Conservation (phyloP, 2,329 filamentous ascomycete genomes). For the Ilyonectria sp. region DNA sequence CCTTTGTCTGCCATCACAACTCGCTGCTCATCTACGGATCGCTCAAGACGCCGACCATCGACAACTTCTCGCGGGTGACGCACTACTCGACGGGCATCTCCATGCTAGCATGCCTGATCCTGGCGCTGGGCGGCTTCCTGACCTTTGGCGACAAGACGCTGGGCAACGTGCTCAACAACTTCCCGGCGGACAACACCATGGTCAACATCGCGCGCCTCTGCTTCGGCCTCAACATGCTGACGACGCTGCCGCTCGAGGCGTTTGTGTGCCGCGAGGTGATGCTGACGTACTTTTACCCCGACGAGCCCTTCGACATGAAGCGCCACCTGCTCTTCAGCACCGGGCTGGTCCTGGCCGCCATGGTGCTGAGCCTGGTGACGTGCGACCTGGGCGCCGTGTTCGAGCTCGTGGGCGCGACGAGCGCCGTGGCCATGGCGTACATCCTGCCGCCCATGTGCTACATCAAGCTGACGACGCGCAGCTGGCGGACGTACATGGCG, state of each 20-base stretch:
- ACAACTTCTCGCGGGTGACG: slow-evolving; percentile 93
- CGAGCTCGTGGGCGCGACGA: slow-evolving; percentile 95
- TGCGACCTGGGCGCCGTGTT: slow-evolving; percentile 96
- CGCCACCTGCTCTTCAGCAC: slow-evolving; percentile 92
- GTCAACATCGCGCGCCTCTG: slow-evolving; percentile 95
- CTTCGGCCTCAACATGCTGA: slow-evolving; percentile 99
- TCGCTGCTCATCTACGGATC: slow-evolving; percentile 98
- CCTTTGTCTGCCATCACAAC: slow-evolving; percentile 89
- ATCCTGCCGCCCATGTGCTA: slow-evolving; percentile 96
- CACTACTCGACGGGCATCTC: slow-evolving; percentile 94
- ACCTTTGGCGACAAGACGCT: slow-evolving; percentile 93
- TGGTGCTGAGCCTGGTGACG: slow-evolving; percentile 84
- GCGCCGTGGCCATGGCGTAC: slow-evolving; percentile 93
- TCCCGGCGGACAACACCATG: slow-evolving; percentile 89
- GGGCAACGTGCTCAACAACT: slow-evolving; percentile 98
- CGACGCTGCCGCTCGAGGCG: slow-evolving; percentile 93
- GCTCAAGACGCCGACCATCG: slow-evolving; percentile 91
- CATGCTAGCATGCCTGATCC: slow-evolving; percentile 89
- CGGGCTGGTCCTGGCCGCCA: slow-evolving; percentile 82
- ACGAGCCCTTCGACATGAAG: slow-evolving; percentile 83
- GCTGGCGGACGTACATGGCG: slow-evolving; percentile 81
- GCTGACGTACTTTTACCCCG: slow-evolving; percentile 83
- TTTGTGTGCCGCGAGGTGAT: slow-evolving; percentile 99
- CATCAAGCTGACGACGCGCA: slow-evolving; percentile 87
- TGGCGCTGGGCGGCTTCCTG: slow-evolving; percentile 92